Evolutionary conservation across 2,329 filamentous ascomycete genomes (phyloP).

Genomic region (Penicillium sp.): DNA sequence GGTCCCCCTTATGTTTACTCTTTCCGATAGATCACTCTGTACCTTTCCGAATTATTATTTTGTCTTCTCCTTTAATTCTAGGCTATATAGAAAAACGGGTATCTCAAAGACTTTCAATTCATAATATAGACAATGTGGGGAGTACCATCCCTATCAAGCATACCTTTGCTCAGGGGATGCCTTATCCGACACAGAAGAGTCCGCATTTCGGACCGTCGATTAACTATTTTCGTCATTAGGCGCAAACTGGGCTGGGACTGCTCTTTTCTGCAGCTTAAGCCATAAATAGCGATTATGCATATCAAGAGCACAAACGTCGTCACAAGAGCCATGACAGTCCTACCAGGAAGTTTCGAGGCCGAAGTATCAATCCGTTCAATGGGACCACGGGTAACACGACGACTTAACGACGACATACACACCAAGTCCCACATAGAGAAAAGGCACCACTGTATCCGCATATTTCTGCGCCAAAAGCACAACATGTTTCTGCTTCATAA

Average conservation of each 20-base stretch:
- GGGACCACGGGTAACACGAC: conserved; percentile 14
- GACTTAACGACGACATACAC: conserved; percentile 15
- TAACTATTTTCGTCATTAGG: background rate
- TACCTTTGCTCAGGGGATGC: background rate
- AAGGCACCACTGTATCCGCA: conserved; percentile 12
- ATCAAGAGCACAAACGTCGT: conserved; percentile 12
- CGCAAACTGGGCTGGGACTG: background rate
- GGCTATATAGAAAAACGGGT: background rate
- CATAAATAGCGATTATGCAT: conserved; percentile 1
- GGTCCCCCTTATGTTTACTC: background rate
- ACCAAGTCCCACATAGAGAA: conserved; percentile 13
- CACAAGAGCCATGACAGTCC: conserved; percentile 9
- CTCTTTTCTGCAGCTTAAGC: background rate
- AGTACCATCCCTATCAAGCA: background rate
- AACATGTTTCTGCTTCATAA: conserved; percentile 15
- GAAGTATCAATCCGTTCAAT: conserved; percentile 11
- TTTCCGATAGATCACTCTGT: background rate
- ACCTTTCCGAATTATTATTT: background rate
- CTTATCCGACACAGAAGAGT: background rate
- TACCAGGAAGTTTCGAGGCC: conserved; percentile 6
- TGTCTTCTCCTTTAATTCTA: background rate
- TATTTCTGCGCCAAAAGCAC: conserved; percentile 9
- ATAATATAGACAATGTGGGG: background rate
- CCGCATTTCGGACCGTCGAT: background rate
- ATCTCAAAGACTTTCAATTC: background rate